Percentiles rank a stretch among this genome's conserved stretches.
Evolutionary conservation across 2,329 filamentous ascomycete species (phyloP).

Genomic region (Xylaria sp.): DNA sequence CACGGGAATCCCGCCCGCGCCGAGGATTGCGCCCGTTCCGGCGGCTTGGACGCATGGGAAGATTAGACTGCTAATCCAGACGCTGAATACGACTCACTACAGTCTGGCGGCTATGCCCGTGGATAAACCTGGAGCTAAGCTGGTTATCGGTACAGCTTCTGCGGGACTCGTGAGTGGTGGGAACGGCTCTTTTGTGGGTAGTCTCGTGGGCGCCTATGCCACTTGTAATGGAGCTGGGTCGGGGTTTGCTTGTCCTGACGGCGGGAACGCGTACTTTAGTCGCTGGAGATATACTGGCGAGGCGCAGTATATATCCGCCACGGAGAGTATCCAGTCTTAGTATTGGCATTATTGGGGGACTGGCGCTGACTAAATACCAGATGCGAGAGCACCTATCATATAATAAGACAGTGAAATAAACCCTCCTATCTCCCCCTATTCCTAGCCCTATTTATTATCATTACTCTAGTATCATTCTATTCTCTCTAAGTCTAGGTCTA

Average conservation of each 20-base stretch:
- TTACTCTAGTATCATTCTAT: slow-evolving; percentile 1
- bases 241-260: slow-evolving; percentile 46
- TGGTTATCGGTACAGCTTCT: slow-evolving; percentile 46
- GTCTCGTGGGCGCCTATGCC: slow-evolving; percentile 51
- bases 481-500: background rate
- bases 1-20: slow-evolving; percentile 37
- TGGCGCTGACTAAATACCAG: background rate
- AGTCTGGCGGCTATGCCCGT: slow-evolving; percentile 46
- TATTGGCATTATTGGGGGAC: background rate
- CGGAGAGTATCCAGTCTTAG: slow-evolving; percentile 35
- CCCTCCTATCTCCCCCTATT: background rate
- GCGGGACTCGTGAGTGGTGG: slow-evolving; percentile 51
- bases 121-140: slow-evolving; percentile 28
- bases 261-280: slow-evolving; percentile 48
- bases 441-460: background rate
- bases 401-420: background rate
- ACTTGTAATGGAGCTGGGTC: slow-evolving; percentile 52
- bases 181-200: slow-evolving; percentile 50
- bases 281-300: slow-evolving; percentile 45
- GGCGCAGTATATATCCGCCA: slow-evolving; percentile 45
- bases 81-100: slow-evolving; percentile 49
- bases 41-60: slow-evolving; percentile 40
- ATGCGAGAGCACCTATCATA: background rate
- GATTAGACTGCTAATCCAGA: slow-evolving; percentile 49
- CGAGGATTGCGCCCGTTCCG: slow-evolving; percentile 42